Evolutionary conservation across 805 yeast species (phyloP).

Genomic region (Barnettozyma sp.): DNA sequence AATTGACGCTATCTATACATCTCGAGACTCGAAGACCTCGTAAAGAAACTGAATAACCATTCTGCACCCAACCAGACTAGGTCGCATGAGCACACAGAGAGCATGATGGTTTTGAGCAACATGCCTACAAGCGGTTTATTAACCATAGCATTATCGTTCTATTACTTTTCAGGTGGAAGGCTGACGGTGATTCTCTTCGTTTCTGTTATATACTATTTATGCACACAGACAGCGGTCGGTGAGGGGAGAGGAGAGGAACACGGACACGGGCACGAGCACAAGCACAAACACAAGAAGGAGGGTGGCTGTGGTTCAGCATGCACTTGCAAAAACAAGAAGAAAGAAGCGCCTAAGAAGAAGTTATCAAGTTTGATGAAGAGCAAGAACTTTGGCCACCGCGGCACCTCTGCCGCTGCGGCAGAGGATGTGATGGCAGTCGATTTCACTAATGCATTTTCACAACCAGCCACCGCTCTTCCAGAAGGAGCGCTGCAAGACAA

Average conservation of each 20-base stretch:
- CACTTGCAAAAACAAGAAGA: slow-evolving; percentile 25
- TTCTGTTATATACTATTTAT: slow-evolving; percentile 21
- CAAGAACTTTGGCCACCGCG: slow-evolving; percentile 15
- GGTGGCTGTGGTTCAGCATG: slow-evolving; percentile 32
- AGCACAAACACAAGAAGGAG: slow-evolving; percentile 21
- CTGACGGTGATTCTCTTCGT: slow-evolving; percentile 27
- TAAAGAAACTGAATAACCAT: no score
- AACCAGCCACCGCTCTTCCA: slow-evolving; percentile 2
- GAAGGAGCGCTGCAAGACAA: slow-evolving; percentile 12
- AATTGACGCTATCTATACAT: no score
- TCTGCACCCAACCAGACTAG: no score
- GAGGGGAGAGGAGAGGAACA: neutral
- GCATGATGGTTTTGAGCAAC: no score
- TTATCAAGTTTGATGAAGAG: slow-evolving; percentile 18
- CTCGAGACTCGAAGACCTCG: no score
- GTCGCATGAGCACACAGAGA: no score
- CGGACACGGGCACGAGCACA: slow-evolving; percentile 8
- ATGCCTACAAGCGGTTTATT: no score
- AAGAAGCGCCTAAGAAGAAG: slow-evolving; percentile 21
- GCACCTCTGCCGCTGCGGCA: slow-evolving; percentile 9
- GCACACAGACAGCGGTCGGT: slow-evolving; percentile 16
- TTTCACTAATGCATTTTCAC: slow-evolving; percentile 32
- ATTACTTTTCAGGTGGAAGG: no score
- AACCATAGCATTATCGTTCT: no score
- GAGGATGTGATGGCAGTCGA: slow-evolving; percentile 30